Percentiles rank a stretch among this genome's conserved stretches.
phyloP scores from a whole-genome alignment of 2,329 filamentous ascomycete genomes.

The Calycina marina region DNA sequence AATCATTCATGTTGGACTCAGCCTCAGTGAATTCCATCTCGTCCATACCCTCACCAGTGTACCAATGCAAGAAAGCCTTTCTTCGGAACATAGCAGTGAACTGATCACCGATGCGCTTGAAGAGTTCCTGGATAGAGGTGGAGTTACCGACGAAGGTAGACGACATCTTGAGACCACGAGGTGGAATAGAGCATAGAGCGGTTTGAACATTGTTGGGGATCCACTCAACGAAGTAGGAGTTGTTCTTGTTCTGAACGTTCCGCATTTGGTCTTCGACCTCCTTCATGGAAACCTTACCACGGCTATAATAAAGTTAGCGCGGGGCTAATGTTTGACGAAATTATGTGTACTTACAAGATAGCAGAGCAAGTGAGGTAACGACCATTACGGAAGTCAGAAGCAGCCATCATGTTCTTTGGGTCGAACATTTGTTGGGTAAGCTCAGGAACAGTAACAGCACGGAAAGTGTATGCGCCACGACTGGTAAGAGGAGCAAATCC shows the following conservation, averaged over 20 bases:
- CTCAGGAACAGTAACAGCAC: constrained; percentile 92
- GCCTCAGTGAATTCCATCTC: constrained; percentile 99
- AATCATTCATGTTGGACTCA: constrained; percentile 99
- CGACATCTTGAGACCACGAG: constrained; percentile 96
- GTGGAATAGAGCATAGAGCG: constrained; percentile 95
- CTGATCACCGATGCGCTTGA: constrained; percentile 99
- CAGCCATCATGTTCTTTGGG: constrained; percentile 99
- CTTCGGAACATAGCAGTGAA: constrained; percentile 99
- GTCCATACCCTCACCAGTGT: constrained; percentile 99
- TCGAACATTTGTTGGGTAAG: constrained; percentile 99
- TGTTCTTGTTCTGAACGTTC: constrained; percentile 99
- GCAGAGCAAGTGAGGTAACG: constrained; percentile 99
- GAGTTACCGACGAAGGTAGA: constrained; percentile 99
- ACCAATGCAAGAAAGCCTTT: constrained; percentile 99
- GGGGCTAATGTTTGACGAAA: background rate
- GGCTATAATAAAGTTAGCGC: constrained; percentile 38
- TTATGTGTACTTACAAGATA: constrained; percentile 48
- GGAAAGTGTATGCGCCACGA: constrained; percentile 85
- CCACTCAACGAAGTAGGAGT: constrained; percentile 99
- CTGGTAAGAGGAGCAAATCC: constrained; percentile 97
- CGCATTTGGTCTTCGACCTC: constrained; percentile 99
- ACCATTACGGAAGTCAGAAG: constrained; percentile 98
- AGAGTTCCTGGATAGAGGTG: constrained; percentile 98
- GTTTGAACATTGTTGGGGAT: constrained; percentile 99
- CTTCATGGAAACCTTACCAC: constrained; percentile 99